Conservation (phyloP, 768 basidiomycete genomes). For the Amanita muscaria region DNA sequence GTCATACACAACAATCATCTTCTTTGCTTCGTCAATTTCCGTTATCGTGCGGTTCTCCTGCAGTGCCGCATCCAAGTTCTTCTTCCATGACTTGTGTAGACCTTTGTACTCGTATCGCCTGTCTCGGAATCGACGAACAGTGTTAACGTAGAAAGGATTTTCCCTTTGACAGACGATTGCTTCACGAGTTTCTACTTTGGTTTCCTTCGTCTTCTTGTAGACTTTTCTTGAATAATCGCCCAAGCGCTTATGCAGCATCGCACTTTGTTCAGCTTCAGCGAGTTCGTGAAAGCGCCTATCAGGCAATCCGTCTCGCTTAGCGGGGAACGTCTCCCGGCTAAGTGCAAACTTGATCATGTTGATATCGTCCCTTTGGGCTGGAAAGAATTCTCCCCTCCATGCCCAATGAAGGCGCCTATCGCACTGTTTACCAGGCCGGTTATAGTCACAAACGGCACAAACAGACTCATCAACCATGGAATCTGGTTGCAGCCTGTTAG, state of each 20-base stretch:
- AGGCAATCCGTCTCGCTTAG: conserved; percentile 63
- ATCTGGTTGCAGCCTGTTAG: conserved; percentile 96
- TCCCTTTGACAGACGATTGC: conserved; percentile 96
- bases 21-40: conserved; percentile 94
- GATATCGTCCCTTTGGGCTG: conserved; percentile 92
- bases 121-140: conserved; percentile 93
- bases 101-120: conserved; percentile 99
- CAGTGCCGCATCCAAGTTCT: conserved; percentile 75
- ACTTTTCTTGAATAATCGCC: conserved; percentile 99
- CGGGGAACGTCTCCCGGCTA: conserved; percentile 88
- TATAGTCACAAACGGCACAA: conserved; percentile 98
- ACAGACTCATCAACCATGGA: conserved; percentile 94
- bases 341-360: conserved; percentile 98
- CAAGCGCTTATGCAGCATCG: conserved; percentile 89
- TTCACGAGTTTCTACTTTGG: conserved; percentile 87
- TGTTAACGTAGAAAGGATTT: conserved; percentile 99
- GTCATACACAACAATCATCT: conserved; percentile 98
- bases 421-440: conserved; percentile 91
- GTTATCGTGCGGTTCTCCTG: conserved; percentile 65
- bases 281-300: conserved; percentile 81
- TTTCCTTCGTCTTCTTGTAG: conserved; percentile 97
- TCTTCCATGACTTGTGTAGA: conserved; percentile 98
- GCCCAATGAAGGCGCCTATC: conserved; percentile 95
- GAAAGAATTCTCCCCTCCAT: conserved; percentile 98
- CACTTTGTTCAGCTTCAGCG: conserved; percentile 76